Percentiles rank a stretch among this genome's conserved stretches.
Conservation (phyloP, 2,329 filamentous ascomycete genomes). For the Verticillium klebahnii region DNA sequence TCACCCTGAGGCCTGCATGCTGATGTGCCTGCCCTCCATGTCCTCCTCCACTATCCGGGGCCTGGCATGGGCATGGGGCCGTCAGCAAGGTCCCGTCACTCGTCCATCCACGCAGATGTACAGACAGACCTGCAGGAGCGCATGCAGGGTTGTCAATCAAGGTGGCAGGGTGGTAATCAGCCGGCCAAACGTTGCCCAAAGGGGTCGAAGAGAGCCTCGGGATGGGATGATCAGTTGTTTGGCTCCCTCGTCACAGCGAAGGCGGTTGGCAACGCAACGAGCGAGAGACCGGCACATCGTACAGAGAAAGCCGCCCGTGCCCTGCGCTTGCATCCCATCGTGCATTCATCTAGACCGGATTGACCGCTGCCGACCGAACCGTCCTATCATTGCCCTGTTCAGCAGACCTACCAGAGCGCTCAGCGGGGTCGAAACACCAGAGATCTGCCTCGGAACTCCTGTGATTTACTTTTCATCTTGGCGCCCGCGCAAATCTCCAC, state of each 20-base stretch:
- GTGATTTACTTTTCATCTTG: slow-evolving; percentile 1
- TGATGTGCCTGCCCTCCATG: neutral
- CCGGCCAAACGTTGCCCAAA: neutral
- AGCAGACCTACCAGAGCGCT: neutral
- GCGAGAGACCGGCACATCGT: neutral
- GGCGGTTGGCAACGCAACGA: neutral
- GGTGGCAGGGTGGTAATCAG: neutral
- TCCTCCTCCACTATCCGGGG: neutral
- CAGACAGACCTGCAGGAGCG: slow-evolving; percentile 15
- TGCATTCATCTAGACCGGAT: neutral
- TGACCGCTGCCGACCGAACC: neutral
- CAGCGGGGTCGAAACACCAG: neutral
- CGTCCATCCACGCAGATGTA: slow-evolving; percentile 5
- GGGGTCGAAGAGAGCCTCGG: neutral
- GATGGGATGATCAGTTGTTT: neutral
- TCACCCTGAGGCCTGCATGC: slow-evolving; percentile 13
- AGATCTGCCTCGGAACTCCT: slow-evolving; percentile 1
- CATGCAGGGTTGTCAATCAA: slow-evolving; percentile 10
- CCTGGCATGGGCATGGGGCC: neutral
- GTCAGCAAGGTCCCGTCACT: neutral
- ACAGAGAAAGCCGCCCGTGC: neutral
- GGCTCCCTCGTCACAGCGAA: neutral
- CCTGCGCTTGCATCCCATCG: neutral
- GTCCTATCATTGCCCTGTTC: neutral
- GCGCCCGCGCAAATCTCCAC: neutral